Evolutionary conservation across 2,329 filamentous ascomycete genomes (phyloP).

Genomic region (Fusarium sp.): DNA sequence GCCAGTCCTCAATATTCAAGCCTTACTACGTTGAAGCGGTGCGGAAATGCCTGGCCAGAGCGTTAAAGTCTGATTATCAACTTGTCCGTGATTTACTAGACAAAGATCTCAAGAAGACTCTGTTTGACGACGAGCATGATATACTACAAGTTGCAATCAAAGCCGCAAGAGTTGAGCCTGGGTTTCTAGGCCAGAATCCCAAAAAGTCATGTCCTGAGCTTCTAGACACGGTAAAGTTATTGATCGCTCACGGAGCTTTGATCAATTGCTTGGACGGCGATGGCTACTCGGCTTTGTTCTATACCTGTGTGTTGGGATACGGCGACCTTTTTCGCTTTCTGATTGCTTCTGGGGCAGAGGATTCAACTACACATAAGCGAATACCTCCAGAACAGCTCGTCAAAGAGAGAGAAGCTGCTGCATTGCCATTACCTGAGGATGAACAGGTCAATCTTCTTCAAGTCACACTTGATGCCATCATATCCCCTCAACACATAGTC

Average conservation of each 20-base stretch:
- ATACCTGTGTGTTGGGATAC: conserved; percentile 22
- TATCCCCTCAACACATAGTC: conserved; percentile 16
- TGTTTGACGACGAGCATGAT: conserved; percentile 8
- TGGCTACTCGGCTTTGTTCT: conserved; percentile 19
- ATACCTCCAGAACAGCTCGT: not conserved
- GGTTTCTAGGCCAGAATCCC: not conserved
- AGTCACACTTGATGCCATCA: conserved; percentile 13
- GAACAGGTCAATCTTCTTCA: conserved; percentile 12
- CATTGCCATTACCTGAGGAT: accelerated
- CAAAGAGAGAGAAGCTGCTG: not conserved
- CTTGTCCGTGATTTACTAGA: conserved; percentile 5
- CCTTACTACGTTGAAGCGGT: conserved; percentile 11
- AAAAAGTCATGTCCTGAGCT: conserved; percentile 23
- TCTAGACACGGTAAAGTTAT: conserved; percentile 2
- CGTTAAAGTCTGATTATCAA: not conserved
- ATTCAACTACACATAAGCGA: not conserved
- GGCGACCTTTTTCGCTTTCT: conserved; percentile 3
- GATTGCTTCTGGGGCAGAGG: not conserved
- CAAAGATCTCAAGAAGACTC: not conserved
- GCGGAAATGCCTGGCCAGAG: not conserved
- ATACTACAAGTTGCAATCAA: conserved; percentile 17
- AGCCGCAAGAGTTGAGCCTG: not conserved
- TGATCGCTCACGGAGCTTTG: conserved; percentile 11
- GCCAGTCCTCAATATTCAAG: not conserved
- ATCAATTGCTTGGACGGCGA: not conserved